Conservation (phyloP, 768 basidiomycete species). For the Rhodosporidiobolus odoratus region DNA sequence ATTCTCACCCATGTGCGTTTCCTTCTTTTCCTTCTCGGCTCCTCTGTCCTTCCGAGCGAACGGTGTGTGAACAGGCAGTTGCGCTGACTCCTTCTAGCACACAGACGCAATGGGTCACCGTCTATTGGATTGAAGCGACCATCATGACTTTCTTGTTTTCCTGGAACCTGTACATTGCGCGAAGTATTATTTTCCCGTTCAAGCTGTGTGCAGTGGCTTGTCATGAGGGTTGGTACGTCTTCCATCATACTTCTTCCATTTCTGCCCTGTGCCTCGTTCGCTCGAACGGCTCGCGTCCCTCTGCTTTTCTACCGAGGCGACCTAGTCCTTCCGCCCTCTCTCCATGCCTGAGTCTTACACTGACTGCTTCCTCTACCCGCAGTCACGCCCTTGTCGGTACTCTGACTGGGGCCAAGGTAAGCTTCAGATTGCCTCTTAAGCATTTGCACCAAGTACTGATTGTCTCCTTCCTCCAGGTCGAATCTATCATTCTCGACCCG, state of each 20-base stretch:
- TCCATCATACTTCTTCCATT: background rate
- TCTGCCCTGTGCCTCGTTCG: background rate
- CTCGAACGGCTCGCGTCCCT: too few relatives aligned
- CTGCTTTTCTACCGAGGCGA: too few relatives aligned
- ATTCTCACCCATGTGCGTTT: conserved; percentile 4
- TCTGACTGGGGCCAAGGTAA: conserved; percentile 23
- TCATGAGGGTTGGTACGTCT: conserved; percentile 1
- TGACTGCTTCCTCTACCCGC: background rate
- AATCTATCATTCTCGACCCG: conserved; percentile 28
- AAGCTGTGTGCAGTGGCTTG: too few relatives aligned
- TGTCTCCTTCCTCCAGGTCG: too few relatives aligned
- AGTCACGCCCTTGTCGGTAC: conserved; percentile 22
- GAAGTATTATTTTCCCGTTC: conserved; percentile 27
- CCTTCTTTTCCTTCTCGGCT: background rate
- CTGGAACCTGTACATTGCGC: conserved; percentile 28
- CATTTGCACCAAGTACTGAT: too few relatives aligned
- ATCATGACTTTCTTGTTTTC: conserved; percentile 7
- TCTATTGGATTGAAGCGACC: conserved; percentile 25
- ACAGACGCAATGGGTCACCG: conserved; percentile 32
- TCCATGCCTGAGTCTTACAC: background rate
- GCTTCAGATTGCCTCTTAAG: background rate
- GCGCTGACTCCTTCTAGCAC: background rate
- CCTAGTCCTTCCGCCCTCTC: too few relatives aligned
- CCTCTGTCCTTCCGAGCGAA: too few relatives aligned
- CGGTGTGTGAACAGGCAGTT: too few relatives aligned